A percentile compares a stretch with the other conserved stretches of the same genome.
Evolutionary conservation across 2,329 filamentous ascomycete genomes (phyloP).

Genomic region (Fusarium pininemorale): DNA sequence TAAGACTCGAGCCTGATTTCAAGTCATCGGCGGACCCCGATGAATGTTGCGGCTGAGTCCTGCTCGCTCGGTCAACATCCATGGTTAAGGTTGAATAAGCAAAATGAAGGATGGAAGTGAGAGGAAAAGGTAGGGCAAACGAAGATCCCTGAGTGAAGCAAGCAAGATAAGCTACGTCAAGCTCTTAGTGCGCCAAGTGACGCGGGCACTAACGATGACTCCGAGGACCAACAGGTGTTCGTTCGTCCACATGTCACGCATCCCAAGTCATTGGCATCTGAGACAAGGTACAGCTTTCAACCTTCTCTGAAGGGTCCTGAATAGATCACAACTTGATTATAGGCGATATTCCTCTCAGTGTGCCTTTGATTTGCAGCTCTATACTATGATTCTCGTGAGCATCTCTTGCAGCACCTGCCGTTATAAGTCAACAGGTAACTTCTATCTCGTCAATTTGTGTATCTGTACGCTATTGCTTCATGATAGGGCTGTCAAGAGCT

Average conservation of each 20-base stretch:
- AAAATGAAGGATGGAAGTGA: neutral
- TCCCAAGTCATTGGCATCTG: neutral
- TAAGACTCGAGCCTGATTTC: slow-evolving; percentile 8
- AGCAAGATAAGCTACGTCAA: slow-evolving; percentile 23
- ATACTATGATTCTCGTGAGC: neutral
- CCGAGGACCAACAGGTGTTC: neutral
- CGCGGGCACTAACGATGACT: slow-evolving; percentile 13
- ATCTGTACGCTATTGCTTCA: slow-evolving; percentile 4
- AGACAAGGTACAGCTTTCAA: slow-evolving; percentile 6
- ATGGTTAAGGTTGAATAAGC: slow-evolving; percentile 9
- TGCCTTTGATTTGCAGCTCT: neutral
- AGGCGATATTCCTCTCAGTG: neutral
- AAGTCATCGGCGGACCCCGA: slow-evolving; percentile 36
- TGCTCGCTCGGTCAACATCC: slow-evolving; percentile 38
- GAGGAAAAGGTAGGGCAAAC: slow-evolving; percentile 11
- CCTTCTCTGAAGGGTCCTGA: neutral
- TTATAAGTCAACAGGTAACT: neutral
- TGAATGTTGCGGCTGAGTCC: slow-evolving; percentile 37
- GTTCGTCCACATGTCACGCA: neutral
- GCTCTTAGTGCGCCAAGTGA: slow-evolving; percentile 30
- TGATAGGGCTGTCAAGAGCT: slow-evolving; percentile 2
- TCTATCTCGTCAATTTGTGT: neutral
- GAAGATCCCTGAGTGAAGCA: slow-evolving; percentile 13
- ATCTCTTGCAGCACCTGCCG: neutral
- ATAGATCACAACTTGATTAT: neutral